Evolutionary conservation across 1,139 yeast genomes (phyloP).

Genomic region (Blastobotrys persicus): DNA sequence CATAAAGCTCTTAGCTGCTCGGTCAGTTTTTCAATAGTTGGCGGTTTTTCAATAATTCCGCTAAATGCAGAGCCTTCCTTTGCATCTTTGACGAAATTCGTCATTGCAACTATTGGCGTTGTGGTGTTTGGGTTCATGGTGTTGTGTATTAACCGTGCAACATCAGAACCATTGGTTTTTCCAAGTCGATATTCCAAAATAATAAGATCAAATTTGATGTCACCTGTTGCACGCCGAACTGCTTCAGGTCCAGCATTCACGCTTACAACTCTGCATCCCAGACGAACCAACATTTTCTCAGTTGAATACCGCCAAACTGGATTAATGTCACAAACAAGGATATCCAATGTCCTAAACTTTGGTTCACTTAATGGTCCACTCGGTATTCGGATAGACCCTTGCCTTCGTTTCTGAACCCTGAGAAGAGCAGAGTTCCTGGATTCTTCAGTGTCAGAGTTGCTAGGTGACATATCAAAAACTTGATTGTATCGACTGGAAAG

Average conservation of each 20-base stretch:
- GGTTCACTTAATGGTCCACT: conserved; percentile 28
- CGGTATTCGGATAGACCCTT: conserved; percentile 44
- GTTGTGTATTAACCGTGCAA: conserved; percentile 70
- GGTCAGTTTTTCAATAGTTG: conserved; percentile 47
- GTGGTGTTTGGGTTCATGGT: conserved; percentile 72
- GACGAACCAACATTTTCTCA: conserved; percentile 58
- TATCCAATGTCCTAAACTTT: conserved; percentile 47
- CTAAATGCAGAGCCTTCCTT: conserved; percentile 49
- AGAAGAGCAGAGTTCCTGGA: conserved; percentile 48
- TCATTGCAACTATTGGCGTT: conserved; percentile 77
- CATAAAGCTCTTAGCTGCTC: conserved; percentile 32
- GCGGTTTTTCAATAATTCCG: conserved; percentile 75
- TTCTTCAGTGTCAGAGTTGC: conserved; percentile 71
- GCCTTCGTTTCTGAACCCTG: conserved; percentile 58
- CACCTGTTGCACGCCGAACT: conserved; percentile 77
- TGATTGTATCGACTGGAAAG: conserved; percentile 25
- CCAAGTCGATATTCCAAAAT: conserved; percentile 71
- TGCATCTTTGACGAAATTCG: conserved; percentile 73
- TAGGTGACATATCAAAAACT: conserved; percentile 54
- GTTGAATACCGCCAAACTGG: conserved; percentile 76
- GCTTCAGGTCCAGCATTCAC: conserved; percentile 81
- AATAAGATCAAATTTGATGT: conserved; percentile 79
- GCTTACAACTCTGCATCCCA: conserved; percentile 80
- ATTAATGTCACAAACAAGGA: conserved; percentile 81
- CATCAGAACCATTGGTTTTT: conserved; percentile 63